Conservation (phyloP, 2,329 filamentous ascomycete genomes). For the Coniochaeta sp. region DNA sequence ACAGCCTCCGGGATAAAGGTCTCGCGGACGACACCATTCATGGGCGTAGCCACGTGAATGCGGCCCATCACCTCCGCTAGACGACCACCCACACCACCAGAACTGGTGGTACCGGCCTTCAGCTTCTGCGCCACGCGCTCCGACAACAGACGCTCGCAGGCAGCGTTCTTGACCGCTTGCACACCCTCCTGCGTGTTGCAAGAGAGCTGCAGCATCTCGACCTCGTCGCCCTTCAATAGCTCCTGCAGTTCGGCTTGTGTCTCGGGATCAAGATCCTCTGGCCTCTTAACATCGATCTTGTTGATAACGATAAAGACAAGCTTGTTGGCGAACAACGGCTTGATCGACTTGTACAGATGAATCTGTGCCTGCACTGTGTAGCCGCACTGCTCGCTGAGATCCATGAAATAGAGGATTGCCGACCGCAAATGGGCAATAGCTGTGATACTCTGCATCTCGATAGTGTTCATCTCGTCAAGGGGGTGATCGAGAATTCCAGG, state of each 20-base stretch:
- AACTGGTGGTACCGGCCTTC: constrained; percentile 76
- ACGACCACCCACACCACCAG: constrained; percentile 69
- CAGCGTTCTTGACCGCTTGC: constrained; percentile 89
- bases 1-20: constrained; percentile 82
- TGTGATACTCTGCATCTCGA: constrained; percentile 98
- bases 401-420: constrained; percentile 97
- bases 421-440: constrained; percentile 95
- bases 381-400: constrained; percentile 92
- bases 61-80: constrained; percentile 85
- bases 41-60: constrained; percentile 94
- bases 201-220: constrained; percentile 87
- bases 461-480: constrained; percentile 95
- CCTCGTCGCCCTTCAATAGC: constrained; percentile 78
- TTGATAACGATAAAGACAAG: constrained; percentile 95
- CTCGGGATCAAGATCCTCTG: constrained; percentile 77
- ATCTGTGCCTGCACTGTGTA: constrained; percentile 92
- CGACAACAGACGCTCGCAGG: constrained; percentile 86
- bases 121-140: constrained; percentile 93
- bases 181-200: constrained; percentile 94
- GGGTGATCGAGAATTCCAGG: constrained; percentile 61
- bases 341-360: constrained; percentile 91
- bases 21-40: constrained; percentile 71
- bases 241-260: constrained; percentile 70
- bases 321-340: constrained; percentile 95
- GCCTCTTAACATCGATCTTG: constrained; percentile 90